Evolutionary conservation across 2,329 filamentous ascomycete genomes (phyloP), one percentile per base, ranked within the genome.

Genomic region (Alternaria infectoria): DNA sequence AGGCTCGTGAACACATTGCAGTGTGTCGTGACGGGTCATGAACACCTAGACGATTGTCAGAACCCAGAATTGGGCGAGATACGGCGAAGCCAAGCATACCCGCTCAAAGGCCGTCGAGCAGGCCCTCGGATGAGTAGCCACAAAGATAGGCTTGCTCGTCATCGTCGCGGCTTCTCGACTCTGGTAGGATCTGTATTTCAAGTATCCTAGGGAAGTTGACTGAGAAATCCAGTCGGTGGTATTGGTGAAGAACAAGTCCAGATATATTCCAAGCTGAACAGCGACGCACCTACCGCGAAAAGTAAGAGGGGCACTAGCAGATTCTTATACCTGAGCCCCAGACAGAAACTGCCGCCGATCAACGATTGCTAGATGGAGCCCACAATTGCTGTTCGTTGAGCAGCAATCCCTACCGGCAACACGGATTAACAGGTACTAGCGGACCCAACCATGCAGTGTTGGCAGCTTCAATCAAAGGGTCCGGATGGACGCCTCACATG

Each of bases 61-160:
- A 46, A 55, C 25, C 44, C 44, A 51, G 12, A 44, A 40, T 51
- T 30, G 49, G 46, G 19, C 17, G 28, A 6, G 26, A 26, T 57
- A 44, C 21, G 66, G 47, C 43, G 54, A 60, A 30, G 21, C 17
- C 66, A 36, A 47, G 43, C 86, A 77, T 85, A 96, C 95, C 81
- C 95, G 87, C 85, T 99, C 96, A 83, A 98, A 99, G 28, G 96
- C 96, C 52, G 96, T 98, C 61, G 94, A 97, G 84, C 94, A 97
- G 69, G 95, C 93, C 81, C 96, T 87, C 36, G 96, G 96, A 82
- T 98, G 95, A 74, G 96, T 98, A 61, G 91, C 93, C 75, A 96
- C 90, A 80, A 98, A 98, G 80, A 98, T 92, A 43, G 92, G 91
- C 77, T 90, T 96, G 79, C 83, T 86, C 71, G 90, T 89, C 91